A percentile compares a stretch with the other conserved stretches of the same genome.
Evolutionary conservation across 2,329 filamentous ascomycete genomes (phyloP).

Genomic region (Beauveria asiatica): DNA sequence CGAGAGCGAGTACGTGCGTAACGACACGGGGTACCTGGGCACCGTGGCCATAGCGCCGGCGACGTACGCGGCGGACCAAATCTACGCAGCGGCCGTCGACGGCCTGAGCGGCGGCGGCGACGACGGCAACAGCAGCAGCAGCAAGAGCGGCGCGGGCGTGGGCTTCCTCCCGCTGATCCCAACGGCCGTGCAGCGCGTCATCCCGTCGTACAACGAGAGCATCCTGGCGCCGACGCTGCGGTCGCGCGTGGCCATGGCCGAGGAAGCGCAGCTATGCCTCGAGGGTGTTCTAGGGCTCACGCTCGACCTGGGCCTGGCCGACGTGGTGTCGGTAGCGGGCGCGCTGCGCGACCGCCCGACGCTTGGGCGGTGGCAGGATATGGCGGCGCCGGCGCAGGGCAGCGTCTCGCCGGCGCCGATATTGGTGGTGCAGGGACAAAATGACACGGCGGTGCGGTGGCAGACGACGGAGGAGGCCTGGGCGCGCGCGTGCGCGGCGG

Average conservation of each 20-base stretch:
- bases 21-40: slow-evolving; percentile 10
- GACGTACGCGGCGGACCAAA: slow-evolving; percentile 6
- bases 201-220: not conserved
- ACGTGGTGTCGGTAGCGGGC: not conserved
- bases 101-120: not conserved
- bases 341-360: not conserved
- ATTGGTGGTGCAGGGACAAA: slow-evolving; percentile 11
- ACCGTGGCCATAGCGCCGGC: slow-evolving; percentile 14
- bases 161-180: not conserved
- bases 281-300: not conserved
- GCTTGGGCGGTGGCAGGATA: slow-evolving; percentile 11
- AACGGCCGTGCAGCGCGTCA: not conserved
- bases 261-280: not conserved
- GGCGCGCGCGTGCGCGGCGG: slow-evolving; percentile 1
- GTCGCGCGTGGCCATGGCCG: not conserved
- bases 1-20: slow-evolving; percentile 9
- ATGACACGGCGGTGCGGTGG: slow-evolving; percentile 6
- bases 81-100: not conserved
- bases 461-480: slow-evolving; percentile 6
- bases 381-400: slow-evolving; percentile 6
- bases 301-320: not conserved
- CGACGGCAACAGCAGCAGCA: not conserved
- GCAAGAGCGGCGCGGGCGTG: not conserved
- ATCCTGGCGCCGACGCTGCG: not conserved
- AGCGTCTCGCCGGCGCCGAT: slow-evolving; percentile 10